These are phyloP conservation scores for Neotropicomus parvogracilis DNA, from an alignment of 1,284 basidiomycete species.

Conservation along the genomic window DNA sequence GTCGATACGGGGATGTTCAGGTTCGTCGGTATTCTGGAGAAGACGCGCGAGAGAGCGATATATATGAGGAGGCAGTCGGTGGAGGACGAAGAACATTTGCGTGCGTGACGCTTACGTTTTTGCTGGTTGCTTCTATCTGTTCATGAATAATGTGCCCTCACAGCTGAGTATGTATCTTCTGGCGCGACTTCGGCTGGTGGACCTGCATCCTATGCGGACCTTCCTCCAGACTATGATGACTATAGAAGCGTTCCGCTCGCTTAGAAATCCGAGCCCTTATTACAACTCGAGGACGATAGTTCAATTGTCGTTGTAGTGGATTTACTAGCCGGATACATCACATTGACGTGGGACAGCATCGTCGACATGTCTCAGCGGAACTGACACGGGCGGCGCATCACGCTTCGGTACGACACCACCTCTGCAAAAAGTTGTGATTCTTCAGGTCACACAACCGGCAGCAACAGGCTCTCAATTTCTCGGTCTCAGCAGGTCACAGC, in stretches of 20 bases:
- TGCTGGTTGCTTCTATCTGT: background rate
- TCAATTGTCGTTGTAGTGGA: too few relatives aligned
- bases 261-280: too few relatives aligned
- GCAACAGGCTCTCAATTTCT: too few relatives aligned
- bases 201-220: constrained; percentile 43
- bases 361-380: too few relatives aligned
- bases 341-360: too few relatives aligned
- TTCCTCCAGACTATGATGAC: constrained; percentile 61
- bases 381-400: too few relatives aligned
- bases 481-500: too few relatives aligned
- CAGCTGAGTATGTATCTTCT: constrained; percentile 57
- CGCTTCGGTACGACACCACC: too few relatives aligned
- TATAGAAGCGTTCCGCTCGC: constrained; percentile 26
- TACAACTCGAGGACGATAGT: too few relatives aligned
- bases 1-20: constrained; percentile 66
- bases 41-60: constrained; percentile 68
- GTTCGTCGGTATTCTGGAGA: constrained; percentile 68
- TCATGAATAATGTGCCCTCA: constrained; percentile 9
- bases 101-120: constrained; percentile 42
- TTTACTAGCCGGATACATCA: too few relatives aligned
- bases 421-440: too few relatives aligned
- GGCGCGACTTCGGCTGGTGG: constrained; percentile 40
- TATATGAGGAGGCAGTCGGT: constrained; percentile 64
- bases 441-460: too few relatives aligned
- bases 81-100: constrained; percentile 60